Conservation (phyloP, 2,329 filamentous ascomycete species). For the Colletotrichum acutatum region DNA sequence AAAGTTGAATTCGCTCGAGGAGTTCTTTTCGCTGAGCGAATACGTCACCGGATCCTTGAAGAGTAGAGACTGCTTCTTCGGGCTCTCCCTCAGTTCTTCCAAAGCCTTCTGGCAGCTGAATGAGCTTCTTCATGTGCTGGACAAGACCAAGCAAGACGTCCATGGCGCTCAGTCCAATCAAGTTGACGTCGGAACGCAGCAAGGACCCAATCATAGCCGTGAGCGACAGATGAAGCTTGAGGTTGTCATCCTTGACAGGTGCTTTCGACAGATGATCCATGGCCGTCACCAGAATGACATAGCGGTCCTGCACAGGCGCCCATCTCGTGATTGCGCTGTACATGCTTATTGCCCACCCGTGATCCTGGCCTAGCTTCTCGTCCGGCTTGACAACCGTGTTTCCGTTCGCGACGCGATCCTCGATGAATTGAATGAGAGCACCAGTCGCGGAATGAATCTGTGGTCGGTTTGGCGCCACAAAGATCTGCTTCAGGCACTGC, state of each 20-base stretch:
- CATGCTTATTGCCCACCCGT: conserved; percentile 84
- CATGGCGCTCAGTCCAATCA: conserved; percentile 96
- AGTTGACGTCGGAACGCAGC: conserved; percentile 87
- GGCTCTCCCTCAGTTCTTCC: conserved; percentile 46
- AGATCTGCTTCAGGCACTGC: conserved; percentile 88
- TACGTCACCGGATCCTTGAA: conserved; percentile 50
- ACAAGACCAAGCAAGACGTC: conserved; percentile 89
- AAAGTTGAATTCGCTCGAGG: conserved; percentile 74
- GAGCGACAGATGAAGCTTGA: conserved; percentile 80
- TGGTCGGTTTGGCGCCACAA: conserved; percentile 81
- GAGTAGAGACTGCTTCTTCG: conserved; percentile 44
- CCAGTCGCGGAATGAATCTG: conserved; percentile 84
- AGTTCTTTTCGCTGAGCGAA: conserved; percentile 71
- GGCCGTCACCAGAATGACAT: conserved; percentile 85
- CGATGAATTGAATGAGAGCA: conserved; percentile 80
- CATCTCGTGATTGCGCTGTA: conserved; percentile 84
- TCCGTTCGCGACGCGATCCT: conserved; percentile 64
- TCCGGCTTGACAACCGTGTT: conserved; percentile 64
- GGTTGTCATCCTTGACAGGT: conserved; percentile 74
- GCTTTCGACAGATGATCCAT: conserved; percentile 80
- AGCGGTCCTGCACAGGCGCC: conserved; percentile 94
- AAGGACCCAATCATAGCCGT: conserved; percentile 84
- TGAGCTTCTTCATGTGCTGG: conserved; percentile 81
- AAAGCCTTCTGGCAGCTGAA: conserved; percentile 68
- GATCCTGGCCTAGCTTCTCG: conserved; percentile 54